phyloP scores from a whole-genome alignment of 139 green algal genomes.

The Chlamydomonas sp. region DNA sequence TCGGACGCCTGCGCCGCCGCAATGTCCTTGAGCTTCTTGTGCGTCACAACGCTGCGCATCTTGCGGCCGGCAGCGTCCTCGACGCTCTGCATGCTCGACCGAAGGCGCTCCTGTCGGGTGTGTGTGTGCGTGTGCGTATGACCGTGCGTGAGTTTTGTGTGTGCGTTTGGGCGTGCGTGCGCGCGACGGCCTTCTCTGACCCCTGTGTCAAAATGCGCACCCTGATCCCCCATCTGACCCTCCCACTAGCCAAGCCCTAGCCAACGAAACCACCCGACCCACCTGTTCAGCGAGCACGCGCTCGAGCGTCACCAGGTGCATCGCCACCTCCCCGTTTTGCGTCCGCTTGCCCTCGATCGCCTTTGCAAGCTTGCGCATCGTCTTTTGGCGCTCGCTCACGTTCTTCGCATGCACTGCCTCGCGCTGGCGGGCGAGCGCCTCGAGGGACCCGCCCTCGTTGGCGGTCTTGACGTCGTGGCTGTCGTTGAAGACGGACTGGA shows the following conservation, averaged over 20 bases:
- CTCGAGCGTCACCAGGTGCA: slow-evolving; percentile 32
- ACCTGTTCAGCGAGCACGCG: slow-evolving; percentile 40
- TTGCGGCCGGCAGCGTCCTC: slow-evolving; percentile 3
- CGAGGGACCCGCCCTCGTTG: slow-evolving; percentile 40
- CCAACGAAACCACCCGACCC: too few relatives aligned
- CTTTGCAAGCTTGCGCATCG: slow-evolving; percentile 18
- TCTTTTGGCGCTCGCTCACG: slow-evolving; percentile 36
- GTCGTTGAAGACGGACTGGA: slow-evolving; percentile 41
- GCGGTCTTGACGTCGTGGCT: slow-evolving; percentile 15
- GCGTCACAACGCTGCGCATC: slow-evolving; percentile 39
- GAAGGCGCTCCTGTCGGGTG: slow-evolving; percentile 26
- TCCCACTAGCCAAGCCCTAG: too few relatives aligned
- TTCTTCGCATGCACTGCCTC: slow-evolving; percentile 34
- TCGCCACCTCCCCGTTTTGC: slow-evolving; percentile 30
- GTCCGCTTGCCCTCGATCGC: slow-evolving; percentile 5
- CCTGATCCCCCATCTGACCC: too few relatives aligned
- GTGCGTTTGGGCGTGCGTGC: too few relatives aligned
- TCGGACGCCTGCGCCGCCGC: slow-evolving; percentile 42
- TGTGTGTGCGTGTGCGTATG: too few relatives aligned
- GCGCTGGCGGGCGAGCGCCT: slow-evolving; percentile 43
- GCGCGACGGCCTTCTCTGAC: too few relatives aligned
- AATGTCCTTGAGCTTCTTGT: slow-evolving; percentile 59
- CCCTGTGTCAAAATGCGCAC: too few relatives aligned
- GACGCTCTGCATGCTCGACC: slow-evolving; percentile 23
- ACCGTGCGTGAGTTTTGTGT: too few relatives aligned